phyloP scores from a whole-genome alignment of 1,284 basidiomycete genomes.

The Hymenochaete sp. region DNA sequence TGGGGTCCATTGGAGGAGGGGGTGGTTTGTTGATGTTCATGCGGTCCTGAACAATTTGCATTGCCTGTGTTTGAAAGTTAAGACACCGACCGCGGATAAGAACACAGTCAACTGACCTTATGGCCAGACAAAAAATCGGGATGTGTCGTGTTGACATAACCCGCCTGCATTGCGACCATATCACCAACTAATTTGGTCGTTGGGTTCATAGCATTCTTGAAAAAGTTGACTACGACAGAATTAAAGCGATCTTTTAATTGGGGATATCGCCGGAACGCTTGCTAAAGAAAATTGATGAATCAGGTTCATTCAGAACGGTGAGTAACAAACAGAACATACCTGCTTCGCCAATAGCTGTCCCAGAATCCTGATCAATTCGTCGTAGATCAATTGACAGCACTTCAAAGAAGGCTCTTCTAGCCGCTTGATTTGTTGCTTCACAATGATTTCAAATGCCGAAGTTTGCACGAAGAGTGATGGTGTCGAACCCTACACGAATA shows the following conservation, averaged over 20 bases:
- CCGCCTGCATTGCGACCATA: conserved; percentile 93
- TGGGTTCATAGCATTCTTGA: conserved; percentile 88
- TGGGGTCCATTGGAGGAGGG: conserved; percentile 54
- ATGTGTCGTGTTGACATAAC: conserved; percentile 98
- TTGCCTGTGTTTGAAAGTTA: conserved; percentile 55
- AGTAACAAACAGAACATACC: conserved; percentile 39
- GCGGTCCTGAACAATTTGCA: conserved; percentile 82
- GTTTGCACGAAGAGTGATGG: conserved; percentile 95
- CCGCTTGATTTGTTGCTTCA: conserved; percentile 97
- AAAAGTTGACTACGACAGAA: conserved; percentile 89
- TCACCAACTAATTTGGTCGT: conserved; percentile 93
- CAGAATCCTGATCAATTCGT: conserved; percentile 93
- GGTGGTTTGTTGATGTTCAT: conserved; percentile 73
- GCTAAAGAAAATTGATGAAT: conserved; percentile 35
- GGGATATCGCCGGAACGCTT: conserved; percentile 93
- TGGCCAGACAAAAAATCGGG: conserved; percentile 97
- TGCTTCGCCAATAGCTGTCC: conserved; percentile 85
- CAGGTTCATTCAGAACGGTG: neutral
- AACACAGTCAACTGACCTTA: conserved; percentile 38
- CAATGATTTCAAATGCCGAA: conserved; percentile 93
- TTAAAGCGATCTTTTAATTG: conserved; percentile 93
- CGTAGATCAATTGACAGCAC: conserved; percentile 92
- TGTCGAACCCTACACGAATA: conserved; percentile 68
- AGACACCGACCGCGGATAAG: conserved; percentile 4
- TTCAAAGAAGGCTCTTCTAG: conserved; percentile 90